Percentiles rank a stretch among this genome's conserved stretches.
These are phyloP conservation scores for Wickerhamomyces ciferrii DNA, from an alignment of 805 yeast species.

Conservation along the genomic window DNA sequence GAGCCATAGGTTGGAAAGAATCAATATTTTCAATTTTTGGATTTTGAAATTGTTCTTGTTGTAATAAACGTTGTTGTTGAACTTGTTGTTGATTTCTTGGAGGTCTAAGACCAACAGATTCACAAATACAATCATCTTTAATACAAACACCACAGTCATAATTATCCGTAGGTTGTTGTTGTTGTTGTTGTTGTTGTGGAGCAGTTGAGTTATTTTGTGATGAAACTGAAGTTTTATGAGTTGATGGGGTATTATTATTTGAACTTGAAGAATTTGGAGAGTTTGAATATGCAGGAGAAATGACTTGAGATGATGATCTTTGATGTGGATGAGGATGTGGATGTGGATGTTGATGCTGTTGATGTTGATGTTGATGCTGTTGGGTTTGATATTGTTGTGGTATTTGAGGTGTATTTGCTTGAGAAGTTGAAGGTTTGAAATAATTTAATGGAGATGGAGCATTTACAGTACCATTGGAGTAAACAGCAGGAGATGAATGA, in stretches of 20 bases:
- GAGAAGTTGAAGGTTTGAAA: slow-evolving; percentile 43
- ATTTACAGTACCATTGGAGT: slow-evolving; percentile 17
- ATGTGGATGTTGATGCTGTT: background rate
- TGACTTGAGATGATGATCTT: slow-evolving; percentile 32
- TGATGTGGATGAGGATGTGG: background rate
- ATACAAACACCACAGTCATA: slow-evolving; percentile 60
- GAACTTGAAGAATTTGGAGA: slow-evolving; percentile 28
- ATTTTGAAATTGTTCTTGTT: slow-evolving; percentile 17
- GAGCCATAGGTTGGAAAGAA: slow-evolving; percentile 54
- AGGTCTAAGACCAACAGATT: slow-evolving; percentile 27
- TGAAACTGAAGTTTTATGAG: slow-evolving; percentile 15
- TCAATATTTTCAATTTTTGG: slow-evolving; percentile 16
- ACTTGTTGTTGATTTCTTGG: slow-evolving; percentile 8
- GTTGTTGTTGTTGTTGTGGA: too few relatives aligned
- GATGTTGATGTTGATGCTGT: slow-evolving; percentile 8
- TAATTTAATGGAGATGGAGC: slow-evolving; percentile 30
- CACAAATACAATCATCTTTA: slow-evolving; percentile 68
- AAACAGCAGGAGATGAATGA: slow-evolving; percentile 17
- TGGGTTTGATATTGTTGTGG: slow-evolving; percentile 2
- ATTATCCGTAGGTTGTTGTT: slow-evolving; percentile 2
- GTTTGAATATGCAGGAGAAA: slow-evolving; percentile 37
- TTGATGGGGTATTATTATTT: slow-evolving; percentile 11
- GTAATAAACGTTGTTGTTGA: slow-evolving; percentile 6
- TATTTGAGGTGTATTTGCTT: slow-evolving; percentile 1
- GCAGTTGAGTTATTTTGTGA: slow-evolving; percentile 11